phyloP scores from a whole-genome alignment of 169 alveolate species.

The Eimeria acervulina region DNA sequence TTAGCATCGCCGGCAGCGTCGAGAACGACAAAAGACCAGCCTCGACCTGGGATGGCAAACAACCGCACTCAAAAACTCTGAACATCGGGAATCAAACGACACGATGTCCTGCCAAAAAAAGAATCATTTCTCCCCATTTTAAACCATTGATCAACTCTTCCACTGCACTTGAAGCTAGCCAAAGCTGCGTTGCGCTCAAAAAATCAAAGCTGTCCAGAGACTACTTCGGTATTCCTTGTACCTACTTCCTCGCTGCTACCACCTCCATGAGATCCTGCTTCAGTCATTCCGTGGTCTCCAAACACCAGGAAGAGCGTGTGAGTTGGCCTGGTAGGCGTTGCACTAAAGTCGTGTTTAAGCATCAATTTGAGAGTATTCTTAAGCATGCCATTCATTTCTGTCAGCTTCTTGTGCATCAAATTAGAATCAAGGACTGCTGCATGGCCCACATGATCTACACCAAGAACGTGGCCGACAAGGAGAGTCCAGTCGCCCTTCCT shows the following conservation, averaged over 20 bases:
- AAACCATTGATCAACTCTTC: background rate
- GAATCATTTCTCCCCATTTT: background rate
- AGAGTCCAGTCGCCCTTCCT: conserved; percentile 83
- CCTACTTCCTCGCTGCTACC: conserved; percentile 87
- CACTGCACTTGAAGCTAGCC: background rate
- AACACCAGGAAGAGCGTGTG: conserved; percentile 86
- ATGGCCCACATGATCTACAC: conserved; percentile 94
- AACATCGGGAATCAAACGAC: background rate
- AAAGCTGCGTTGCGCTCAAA: background rate
- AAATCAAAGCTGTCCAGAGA: background rate
- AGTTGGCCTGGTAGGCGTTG: background rate
- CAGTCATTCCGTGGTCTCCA: conserved; percentile 94
- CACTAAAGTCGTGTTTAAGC: background rate
- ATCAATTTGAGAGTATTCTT: conserved; percentile 24
- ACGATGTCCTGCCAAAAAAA: background rate
- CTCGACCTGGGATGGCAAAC: conserved; percentile 23
- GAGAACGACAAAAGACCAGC: conserved; percentile 61
- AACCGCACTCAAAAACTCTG: background rate
- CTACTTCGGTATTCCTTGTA: background rate
- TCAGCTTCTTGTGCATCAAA: conserved; percentile 84
- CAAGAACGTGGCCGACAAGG: conserved; percentile 89
- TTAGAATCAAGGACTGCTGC: conserved; percentile 84
- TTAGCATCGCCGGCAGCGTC: conserved; percentile 67
- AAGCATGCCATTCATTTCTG: conserved; percentile 39
- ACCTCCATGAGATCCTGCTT: conserved; percentile 92